phyloP scores from a whole-genome alignment of 371 early-diverging fungal genomes.

The Mortierella sp. region DNA sequence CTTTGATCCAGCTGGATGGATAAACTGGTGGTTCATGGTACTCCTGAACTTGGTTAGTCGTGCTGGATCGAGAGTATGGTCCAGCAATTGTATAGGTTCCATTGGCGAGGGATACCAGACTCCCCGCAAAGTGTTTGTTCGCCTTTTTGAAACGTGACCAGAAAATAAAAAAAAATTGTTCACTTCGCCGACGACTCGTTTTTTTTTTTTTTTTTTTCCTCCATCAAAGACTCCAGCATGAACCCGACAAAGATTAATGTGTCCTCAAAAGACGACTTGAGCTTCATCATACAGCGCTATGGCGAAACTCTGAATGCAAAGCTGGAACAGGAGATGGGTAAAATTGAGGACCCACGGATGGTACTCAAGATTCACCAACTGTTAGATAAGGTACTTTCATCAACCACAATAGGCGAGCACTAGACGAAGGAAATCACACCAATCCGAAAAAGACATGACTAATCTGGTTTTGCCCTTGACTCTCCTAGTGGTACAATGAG shows the following conservation, averaged over 20 bases:
- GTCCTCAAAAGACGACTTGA: constrained; percentile 47
- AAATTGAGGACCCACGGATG: constrained; percentile 12
- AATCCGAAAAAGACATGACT: background rate
- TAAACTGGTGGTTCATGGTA: constrained; percentile 1
- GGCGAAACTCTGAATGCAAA: constrained; percentile 19
- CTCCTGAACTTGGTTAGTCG: too few relatives aligned
- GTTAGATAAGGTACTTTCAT: constrained; percentile 35
- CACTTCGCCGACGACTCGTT: background rate
- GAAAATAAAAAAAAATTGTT: background rate
- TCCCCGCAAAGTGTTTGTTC: too few relatives aligned
- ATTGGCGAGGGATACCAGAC: too few relatives aligned
- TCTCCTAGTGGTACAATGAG: constrained; percentile 37
- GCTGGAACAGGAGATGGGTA: constrained; percentile 17
- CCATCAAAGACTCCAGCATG: constrained; percentile 5
- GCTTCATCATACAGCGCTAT: constrained; percentile 36
- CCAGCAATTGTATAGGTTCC: too few relatives aligned
- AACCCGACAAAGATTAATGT: constrained; percentile 53
- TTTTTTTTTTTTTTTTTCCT: background rate
- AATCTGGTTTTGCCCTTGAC: background rate
- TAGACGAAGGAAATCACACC: background rate
- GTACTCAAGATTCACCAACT: constrained; percentile 25
- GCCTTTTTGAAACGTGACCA: too few relatives aligned
- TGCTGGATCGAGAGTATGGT: too few relatives aligned
- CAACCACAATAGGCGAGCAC: background rate
- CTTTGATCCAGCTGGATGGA: constrained; percentile 46